Conservation (phyloP, 2,329 filamentous ascomycete genomes). For the Penicillium sp. region DNA sequence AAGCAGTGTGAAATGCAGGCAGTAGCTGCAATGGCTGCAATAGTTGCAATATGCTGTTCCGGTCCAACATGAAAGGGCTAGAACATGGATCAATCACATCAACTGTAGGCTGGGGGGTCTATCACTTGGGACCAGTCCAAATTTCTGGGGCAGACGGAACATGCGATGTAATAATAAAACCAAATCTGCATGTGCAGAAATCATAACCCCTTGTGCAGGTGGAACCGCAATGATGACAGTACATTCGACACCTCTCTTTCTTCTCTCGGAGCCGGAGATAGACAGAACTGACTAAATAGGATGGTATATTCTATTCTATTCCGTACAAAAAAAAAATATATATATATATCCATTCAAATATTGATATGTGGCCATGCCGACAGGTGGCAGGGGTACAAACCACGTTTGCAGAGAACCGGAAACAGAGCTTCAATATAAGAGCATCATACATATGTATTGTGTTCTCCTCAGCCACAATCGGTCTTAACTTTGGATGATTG, state of each 20-base stretch:
- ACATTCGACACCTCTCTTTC: background rate
- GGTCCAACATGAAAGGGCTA: background rate
- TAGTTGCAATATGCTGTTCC: background rate
- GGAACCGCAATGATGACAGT: background rate
- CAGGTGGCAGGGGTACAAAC: slow-evolving; percentile 4
- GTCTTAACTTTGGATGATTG: background rate
- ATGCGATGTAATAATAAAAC: background rate
- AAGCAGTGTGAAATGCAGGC: background rate
- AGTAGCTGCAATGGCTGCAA: background rate
- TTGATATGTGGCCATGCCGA: background rate
- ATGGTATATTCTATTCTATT: background rate
- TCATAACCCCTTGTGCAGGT: background rate
- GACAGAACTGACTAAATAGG: background rate
- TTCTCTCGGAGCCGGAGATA: background rate
- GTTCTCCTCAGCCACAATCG: background rate
- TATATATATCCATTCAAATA: background rate
- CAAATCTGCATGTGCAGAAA: background rate
- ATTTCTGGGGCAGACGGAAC: background rate
- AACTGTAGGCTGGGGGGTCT: background rate
- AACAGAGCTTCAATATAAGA: slow-evolving; percentile 3
- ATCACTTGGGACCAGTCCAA: background rate
- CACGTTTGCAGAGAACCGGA: slow-evolving; percentile 8
- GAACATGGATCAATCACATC: background rate
- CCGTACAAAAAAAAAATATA: too few species aligned
- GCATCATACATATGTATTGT: background rate